Evolutionary conservation across 2,329 filamentous ascomycete species (phyloP), one percentile per base, ranked within the genome.

Genomic region (Nigrospora oryzae): DNA sequence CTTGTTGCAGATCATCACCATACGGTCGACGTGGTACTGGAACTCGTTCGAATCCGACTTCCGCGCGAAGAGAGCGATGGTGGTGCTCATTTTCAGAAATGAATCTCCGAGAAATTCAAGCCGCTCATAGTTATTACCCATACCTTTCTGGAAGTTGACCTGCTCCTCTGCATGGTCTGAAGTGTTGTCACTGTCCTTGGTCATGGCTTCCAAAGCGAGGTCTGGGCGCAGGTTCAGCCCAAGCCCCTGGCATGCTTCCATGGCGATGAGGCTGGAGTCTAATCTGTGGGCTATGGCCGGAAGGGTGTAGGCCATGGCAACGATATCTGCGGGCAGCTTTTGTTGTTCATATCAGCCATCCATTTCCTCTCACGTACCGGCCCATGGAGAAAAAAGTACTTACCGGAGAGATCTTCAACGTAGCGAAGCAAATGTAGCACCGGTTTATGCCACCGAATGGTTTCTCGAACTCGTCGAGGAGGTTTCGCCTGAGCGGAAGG

Each of bases 71-170:
- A 95, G 71, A 1, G 89, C 83, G 43, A 98, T 89, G 0, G 90
- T 91, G 0, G 91, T 96, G 11, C 87, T 88, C 83, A 96, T 91
- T 65, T 98, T 98, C 47, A 98, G 73, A 56, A 96, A 95, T 32
- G 84, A 86, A 61, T 98, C 93, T 0, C 93, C 93, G 2, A 97
- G 73, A 48, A 96, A 95, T 57, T 98, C 93, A 0, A 97, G 74
- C 12, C 93, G 79, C 62, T 98, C 93, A 56, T 98, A 98, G 54
- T 97, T 97, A 35, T 83, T 84, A 1, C 89, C 89, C 89, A 95
- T 95, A 3, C 89, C 90, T 40, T 77, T 71, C 54, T 89, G 86
- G 39, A 90, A 81, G 53, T 89, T 86, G 43, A 88, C 65, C 35
- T 85, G 78, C 46, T 84, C 74, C 32, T 75, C 69, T 0, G 70